Evolutionary conservation across 78 protist species (phyloP).

Genomic region (Guillardia theta): DNA sequence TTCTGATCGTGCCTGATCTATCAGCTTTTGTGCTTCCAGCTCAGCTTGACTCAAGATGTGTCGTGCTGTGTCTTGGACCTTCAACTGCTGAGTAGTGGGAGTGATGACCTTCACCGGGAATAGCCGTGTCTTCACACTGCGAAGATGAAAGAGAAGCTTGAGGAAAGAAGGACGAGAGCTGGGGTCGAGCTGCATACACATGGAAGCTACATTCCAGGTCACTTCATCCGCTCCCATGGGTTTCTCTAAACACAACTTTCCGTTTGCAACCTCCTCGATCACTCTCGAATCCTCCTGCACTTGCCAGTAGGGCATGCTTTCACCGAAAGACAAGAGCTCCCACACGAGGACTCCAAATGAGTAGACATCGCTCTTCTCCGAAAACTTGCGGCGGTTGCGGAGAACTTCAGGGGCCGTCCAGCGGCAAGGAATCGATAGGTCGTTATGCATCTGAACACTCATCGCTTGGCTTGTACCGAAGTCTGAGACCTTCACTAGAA

Average conservation of each 20-base stretch:
- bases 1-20: no score
- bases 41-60: no score
- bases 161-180: background rate
- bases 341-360: background rate
- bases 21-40: no score
- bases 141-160: background rate
- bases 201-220: background rate
- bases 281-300: background rate
- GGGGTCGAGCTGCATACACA: background rate
- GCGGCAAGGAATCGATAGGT: background rate
- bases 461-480: no score
- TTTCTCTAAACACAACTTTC: background rate
- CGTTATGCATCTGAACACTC: no score
- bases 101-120: no score
- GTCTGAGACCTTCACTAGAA: background rate
- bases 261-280: background rate
- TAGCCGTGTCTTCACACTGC: no score
- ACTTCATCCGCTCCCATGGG: background rate
- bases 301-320: background rate
- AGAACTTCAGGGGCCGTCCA: background rate
- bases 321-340: background rate
- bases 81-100: no score
- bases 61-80: no score
- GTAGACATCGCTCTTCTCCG: constrained; percentile 9
- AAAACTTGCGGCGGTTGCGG: background rate